A percentile compares a stretch with the other conserved stretches of the same genome.
These are phyloP conservation scores for Leptomonas seymouri DNA, from an alignment of 208 protist genomes.

Conservation along the genomic window DNA sequence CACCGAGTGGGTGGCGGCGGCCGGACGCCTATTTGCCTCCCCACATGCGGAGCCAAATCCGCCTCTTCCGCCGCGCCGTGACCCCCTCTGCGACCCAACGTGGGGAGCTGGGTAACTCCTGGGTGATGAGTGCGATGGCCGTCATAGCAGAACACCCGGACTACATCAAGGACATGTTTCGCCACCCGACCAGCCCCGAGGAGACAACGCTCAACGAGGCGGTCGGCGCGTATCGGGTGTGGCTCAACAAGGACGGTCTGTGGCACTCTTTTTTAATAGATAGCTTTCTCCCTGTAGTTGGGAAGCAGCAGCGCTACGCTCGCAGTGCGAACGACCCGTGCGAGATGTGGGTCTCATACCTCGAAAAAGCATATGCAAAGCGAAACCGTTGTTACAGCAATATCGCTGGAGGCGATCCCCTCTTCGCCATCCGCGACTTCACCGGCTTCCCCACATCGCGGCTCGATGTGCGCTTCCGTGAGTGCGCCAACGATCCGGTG, in stretches of 20 bases:
- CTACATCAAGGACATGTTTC: conserved; percentile 50
- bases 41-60: conserved; percentile 20
- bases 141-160: conserved; percentile 45
- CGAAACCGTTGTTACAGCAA: conserved; percentile 68
- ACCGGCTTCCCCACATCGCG: conserved; percentile 60
- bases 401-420: conserved; percentile 69
- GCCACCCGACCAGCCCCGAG: conserved; percentile 21
- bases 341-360: conserved; percentile 82
- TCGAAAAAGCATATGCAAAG: conserved; percentile 90
- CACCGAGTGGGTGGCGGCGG: conserved; percentile 41
- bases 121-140: conserved; percentile 66
- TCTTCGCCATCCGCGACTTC: conserved; percentile 68
- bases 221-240: conserved; percentile 62
- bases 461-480: conserved; percentile 40
- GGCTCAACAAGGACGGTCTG: conserved; percentile 70
- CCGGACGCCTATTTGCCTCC: conserved; percentile 47
- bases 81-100: conserved; percentile 42
- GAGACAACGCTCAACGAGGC: conserved; percentile 38
- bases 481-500: conserved; percentile 26
- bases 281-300: conserved; percentile 67
- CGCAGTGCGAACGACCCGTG: conserved; percentile 52
- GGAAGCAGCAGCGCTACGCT: conserved; percentile 53
- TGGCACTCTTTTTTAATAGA: conserved; percentile 77
- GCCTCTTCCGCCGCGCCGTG: conserved; percentile 46
- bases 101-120: conserved; percentile 70